Percentiles rank a stretch among this genome's conserved stretches.
phyloP scores from a whole-genome alignment of 768 basidiomycete genomes.

The Steccherinum ochraceum region DNA sequence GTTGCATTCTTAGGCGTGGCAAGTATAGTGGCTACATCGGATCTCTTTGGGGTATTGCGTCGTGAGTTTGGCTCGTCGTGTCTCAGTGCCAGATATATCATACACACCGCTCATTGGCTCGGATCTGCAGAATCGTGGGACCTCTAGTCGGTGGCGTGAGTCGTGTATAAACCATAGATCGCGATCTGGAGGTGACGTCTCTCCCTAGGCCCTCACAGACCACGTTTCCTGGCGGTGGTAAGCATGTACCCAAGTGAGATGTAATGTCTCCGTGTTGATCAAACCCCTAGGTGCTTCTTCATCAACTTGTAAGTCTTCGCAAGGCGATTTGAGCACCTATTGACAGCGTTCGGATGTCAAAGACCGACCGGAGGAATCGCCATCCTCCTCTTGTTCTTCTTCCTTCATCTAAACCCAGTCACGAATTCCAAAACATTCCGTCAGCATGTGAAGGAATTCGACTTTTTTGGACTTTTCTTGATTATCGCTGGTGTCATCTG shows the following conservation, averaged over 20 bases:
- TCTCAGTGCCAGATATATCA: too few relatives aligned
- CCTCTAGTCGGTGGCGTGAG: conserved; percentile 35
- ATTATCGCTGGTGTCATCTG: conserved; percentile 30
- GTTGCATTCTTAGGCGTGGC: conserved; percentile 23
- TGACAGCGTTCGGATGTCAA: neutral
- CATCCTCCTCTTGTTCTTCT: conserved; percentile 25
- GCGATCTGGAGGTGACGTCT: neutral
- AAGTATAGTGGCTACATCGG: conserved; percentile 32
- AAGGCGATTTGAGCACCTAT: neutral
- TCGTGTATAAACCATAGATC: neutral
- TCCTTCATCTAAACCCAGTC: conserved; percentile 29
- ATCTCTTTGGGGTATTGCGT: conserved; percentile 35
- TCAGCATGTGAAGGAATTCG: conserved; percentile 30
- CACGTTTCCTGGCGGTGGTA: conserved; percentile 35
- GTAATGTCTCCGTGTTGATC: neutral
- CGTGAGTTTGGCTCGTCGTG: conserved; percentile 14
- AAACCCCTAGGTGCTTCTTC: conserved; percentile 25
- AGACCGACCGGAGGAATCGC: conserved; percentile 32
- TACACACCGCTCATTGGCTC: too few relatives aligned
- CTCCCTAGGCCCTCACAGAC: conserved; percentile 25
- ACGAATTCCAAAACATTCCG: conserved; percentile 25
- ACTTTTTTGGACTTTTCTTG: conserved; percentile 32
- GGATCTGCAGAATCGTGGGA: conserved; percentile 36
- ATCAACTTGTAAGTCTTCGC: conserved; percentile 26
- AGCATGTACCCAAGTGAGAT: conserved; percentile 11